Evolutionary conservation across 108 stramenopile species (phyloP), one percentile per base, ranked within the genome.

Genomic region (Cyclotella choctawhatcheeana): DNA sequence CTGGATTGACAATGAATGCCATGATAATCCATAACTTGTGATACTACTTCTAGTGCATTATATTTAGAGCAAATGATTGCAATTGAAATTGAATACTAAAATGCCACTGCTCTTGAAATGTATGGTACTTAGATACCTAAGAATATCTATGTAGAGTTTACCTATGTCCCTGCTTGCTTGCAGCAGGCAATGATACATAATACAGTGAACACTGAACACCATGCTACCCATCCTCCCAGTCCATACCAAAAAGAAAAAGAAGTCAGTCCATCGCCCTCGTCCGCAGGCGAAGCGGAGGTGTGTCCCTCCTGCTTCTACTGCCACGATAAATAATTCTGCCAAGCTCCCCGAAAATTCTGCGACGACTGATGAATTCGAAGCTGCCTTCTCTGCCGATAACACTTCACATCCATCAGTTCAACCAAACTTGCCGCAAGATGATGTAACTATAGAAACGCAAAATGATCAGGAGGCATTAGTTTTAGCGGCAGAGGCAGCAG

Each of bases 401-500:
- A 10, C 12, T n/a, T 10, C 17, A 50, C 17, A 10, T 50, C n/a
- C 48, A n/a, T n/a, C 48, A 20, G 4, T 4, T 4, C n/a, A 50
- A 18, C 17, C 18, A 50, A 20, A 50, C 4, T n/a, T n/a, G n/a
- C n/a, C n/a, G n/a, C n/a, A n/a, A n/a, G 18, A 18, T n/a, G 17
- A 50, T 17, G 17, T n/a, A n/a, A 50, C 54, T 6, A 5, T 27
- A 5, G 54, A 24, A 8, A 16, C 25, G 5, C 25, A 56, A 30
- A 27, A 27, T 18, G 27, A 45, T 27, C 44, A 64, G 10, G 44
- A 64, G 18, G 62, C 62, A 6, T 26, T 64, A n/a, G 5, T 64
- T 16, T 44, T 64, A 8, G 62, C 62, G 6, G 62, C 62, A 30
- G 62, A 64, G 29, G 62, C 62, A 27, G 62, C 62, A 24, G 62